These are phyloP conservation scores for Penicillium crystallinum DNA, from an alignment of 495 filamentous ascomycete species.

Conservation along the genomic window DNA sequence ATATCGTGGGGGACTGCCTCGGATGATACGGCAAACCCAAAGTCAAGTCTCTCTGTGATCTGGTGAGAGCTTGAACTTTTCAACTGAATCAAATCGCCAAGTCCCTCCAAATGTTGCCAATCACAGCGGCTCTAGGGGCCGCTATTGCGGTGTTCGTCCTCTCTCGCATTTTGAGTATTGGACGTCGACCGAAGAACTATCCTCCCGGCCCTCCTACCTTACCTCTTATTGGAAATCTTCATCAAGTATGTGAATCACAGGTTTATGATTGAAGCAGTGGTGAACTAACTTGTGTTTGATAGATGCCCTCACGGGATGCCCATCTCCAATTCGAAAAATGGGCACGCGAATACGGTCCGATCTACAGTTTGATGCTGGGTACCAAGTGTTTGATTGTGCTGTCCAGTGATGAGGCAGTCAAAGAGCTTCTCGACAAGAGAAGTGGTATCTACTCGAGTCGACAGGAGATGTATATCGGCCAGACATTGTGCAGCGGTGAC, in stretches of 20 bases:
- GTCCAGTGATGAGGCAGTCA: constrained; percentile 50
- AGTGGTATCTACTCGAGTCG: constrained; percentile 59
- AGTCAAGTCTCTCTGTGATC: too few relatives aligned
- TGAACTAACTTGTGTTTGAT: background rate
- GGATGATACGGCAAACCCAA: too few relatives aligned
- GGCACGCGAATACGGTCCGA: constrained; percentile 56
- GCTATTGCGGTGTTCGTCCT: constrained; percentile 8
- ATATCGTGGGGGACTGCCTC: background rate
- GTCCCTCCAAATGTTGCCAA: constrained; percentile 5
- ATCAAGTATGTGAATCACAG: constrained; percentile 15
- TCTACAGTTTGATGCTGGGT: constrained; percentile 56
- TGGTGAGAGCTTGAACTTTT: background rate
- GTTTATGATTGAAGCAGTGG: background rate
- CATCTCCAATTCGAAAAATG: constrained; percentile 53
- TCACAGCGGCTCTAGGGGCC: constrained; percentile 2
- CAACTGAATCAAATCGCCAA: background rate
- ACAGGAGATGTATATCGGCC: constrained; percentile 41
- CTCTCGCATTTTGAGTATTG: constrained; percentile 11
- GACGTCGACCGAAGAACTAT: constrained; percentile 24
- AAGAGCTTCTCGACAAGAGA: constrained; percentile 55
- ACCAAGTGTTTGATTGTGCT: constrained; percentile 56
- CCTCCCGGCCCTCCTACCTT: constrained; percentile 36
- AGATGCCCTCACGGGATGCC: constrained; percentile 16
- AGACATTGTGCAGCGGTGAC: constrained; percentile 30
- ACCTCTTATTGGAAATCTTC: constrained; percentile 33